phyloP scores from a whole-genome alignment of 2,329 filamentous ascomycete genomes.

The Teratosphaeria viscida region DNA sequence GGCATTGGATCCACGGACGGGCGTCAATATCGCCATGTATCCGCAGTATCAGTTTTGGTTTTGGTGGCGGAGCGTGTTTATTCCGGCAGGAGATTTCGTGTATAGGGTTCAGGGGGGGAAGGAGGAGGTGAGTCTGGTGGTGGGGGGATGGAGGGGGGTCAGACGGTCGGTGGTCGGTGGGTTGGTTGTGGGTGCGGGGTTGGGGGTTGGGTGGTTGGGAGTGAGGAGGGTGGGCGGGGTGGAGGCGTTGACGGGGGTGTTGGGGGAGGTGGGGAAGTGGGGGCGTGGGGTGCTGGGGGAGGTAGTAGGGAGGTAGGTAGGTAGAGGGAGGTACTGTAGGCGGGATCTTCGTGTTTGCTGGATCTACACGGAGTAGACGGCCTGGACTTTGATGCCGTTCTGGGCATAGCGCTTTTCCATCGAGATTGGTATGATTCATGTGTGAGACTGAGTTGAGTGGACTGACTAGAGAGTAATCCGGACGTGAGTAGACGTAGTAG shows the following conservation, averaged over 20 bases:
- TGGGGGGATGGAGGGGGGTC: constrained; percentile 15
- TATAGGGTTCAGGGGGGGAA: constrained; percentile 9
- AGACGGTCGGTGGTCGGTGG: constrained; percentile 3
- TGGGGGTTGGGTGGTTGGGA: constrained; percentile 7
- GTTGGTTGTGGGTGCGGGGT: background rate
- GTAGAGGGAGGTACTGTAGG: background rate
- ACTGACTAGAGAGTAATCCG: no score
- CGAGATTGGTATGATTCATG: background rate
- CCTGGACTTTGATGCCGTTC: background rate
- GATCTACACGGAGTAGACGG: background rate
- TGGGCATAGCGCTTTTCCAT: background rate
- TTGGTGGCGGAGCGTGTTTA: constrained; percentile 40
- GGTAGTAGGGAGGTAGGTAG: background rate
- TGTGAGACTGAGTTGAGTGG: background rate
- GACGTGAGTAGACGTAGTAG: no score
- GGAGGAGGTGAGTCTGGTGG: constrained; percentile 6
- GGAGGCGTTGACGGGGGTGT: background rate
- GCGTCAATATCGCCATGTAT: constrained; percentile 43
- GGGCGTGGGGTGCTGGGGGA: background rate
- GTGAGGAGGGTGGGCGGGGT: constrained; percentile 6
- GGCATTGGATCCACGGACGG: constrained; percentile 39
- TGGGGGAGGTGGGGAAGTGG: background rate
- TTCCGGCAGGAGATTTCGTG: constrained; percentile 18
- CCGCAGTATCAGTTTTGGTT: constrained; percentile 42
- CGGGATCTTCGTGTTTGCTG: background rate